Evolutionary conservation across 208 protist species (phyloP).

Genomic region (Leptomonas seymouri): DNA sequence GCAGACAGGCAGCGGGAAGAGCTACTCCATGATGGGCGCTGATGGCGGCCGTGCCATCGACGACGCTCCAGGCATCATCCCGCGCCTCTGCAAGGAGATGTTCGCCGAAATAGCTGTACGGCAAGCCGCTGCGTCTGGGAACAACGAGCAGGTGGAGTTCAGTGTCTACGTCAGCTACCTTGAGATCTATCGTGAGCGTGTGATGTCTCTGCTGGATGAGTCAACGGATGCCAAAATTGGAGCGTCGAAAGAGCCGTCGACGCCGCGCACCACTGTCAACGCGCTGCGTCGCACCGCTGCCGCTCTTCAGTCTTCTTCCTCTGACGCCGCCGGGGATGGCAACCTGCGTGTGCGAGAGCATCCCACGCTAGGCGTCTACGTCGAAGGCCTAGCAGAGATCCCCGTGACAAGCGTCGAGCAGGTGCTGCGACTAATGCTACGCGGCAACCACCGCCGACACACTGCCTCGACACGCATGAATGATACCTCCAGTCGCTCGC

Average conservation of each 20-base stretch:
- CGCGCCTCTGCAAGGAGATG: constrained; percentile 69
- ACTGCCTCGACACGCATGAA: constrained; percentile 96
- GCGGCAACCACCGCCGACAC: constrained; percentile 72
- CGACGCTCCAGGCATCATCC: constrained; percentile 83
- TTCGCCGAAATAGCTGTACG: constrained; percentile 57
- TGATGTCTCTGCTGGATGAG: constrained; percentile 75
- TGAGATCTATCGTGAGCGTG: constrained; percentile 92
- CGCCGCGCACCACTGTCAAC: constrained; percentile 10
- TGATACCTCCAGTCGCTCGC: constrained; percentile 93
- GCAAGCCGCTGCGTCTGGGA: constrained; percentile 12
- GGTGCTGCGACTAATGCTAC: constrained; percentile 69
- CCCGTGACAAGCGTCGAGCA: constrained; percentile 56
- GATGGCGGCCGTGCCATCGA: constrained; percentile 58
- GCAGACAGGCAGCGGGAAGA: constrained; percentile 91
- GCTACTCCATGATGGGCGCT: constrained; percentile 89
- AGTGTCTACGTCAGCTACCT: constrained; percentile 87
- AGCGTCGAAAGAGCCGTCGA: background rate
- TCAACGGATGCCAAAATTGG: constrained; percentile 15
- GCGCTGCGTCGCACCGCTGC: constrained; percentile 10
- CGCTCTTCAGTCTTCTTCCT: constrained; percentile 1
- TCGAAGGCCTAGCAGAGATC: constrained; percentile 77
- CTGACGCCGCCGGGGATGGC: constrained; percentile 9
- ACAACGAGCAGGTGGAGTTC: constrained; percentile 50
- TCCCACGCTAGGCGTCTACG: constrained; percentile 76
- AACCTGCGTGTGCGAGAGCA: constrained; percentile 78